Evolutionary conservation across 2,329 filamentous ascomycete species (phyloP).

Genomic region (Fusarium sacchari): DNA sequence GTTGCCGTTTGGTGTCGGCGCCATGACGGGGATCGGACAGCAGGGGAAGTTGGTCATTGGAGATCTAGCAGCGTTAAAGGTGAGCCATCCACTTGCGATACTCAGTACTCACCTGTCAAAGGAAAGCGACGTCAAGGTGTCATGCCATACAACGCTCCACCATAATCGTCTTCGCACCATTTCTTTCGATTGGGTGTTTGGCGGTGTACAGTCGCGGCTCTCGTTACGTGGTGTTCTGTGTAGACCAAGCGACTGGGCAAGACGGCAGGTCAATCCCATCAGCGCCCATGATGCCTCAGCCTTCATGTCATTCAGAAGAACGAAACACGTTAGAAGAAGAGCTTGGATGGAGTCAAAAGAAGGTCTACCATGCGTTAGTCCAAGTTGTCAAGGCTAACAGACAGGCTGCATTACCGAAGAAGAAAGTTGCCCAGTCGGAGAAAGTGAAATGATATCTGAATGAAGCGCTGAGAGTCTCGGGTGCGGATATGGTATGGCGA

Average conservation of each 20-base stretch:
- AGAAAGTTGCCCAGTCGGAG: conserved; percentile 71
- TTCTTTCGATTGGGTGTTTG: conserved; percentile 62
- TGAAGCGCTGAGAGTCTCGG: conserved; percentile 67
- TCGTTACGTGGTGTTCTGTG: conserved; percentile 61
- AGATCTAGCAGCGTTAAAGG: conserved; percentile 51
- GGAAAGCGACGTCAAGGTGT: conserved; percentile 71
- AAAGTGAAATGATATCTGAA: conserved; percentile 73
- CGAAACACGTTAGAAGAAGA: conserved; percentile 69
- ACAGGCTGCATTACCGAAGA: conserved; percentile 55
- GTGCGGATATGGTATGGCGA: conserved; percentile 70
- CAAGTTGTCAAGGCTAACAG: background rate
- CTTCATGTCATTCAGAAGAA: conserved; percentile 75
- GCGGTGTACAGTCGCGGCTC: conserved; percentile 54
- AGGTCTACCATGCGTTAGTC: conserved; percentile 53
- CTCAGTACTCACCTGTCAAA: conserved; percentile 64
- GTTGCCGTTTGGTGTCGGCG: conserved; percentile 56
- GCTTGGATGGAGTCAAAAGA: conserved; percentile 74
- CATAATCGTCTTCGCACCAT: conserved; percentile 66
- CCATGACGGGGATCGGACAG: conserved; percentile 62
- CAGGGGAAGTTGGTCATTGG: conserved; percentile 71
- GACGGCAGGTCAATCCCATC: conserved; percentile 69
- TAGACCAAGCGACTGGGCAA: conserved; percentile 72
- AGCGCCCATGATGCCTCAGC: conserved; percentile 74
- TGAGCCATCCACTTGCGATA: background rate
- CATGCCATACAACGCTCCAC: conserved; percentile 76